Evolutionary conservation across 331 rosid genomes (phyloP), one percentile per base, ranked within the genome.

Genomic region (Saraca asoca): DNA sequence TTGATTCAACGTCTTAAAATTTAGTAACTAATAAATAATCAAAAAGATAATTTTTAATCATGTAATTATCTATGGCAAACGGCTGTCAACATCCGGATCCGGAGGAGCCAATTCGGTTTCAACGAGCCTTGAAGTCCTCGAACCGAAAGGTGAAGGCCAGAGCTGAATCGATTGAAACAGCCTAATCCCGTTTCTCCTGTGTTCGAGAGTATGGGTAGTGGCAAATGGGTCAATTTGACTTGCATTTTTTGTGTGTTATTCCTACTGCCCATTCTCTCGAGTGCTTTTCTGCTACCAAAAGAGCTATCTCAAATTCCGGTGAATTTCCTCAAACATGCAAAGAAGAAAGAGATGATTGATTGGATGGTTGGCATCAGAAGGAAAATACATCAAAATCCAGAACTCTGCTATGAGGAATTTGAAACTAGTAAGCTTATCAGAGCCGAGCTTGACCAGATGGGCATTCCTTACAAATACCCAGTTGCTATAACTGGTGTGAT

Each of bases 381-480:
- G 77, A 85, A 68, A 52, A 75, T 88, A 66, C 95, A 85, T 16
- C 88, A 88, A 74, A 79, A 88, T 73, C 95, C 92, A 10, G 88
- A 88, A 71, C 42, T 80, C 64, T 81, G 85, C 57, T 88, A 60
- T 57, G 75, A 83, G 74, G 90, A 83, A 86, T 78, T 79, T 76
- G 78, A 85, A 70, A 88, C 95, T 5, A 85, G 95, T 78, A 51
- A 82, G 72, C 78, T 86, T 8, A 68, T 89, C 38, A 86, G 88
- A 72, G 79, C 62, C 9, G 85, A 89, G 67, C 84, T 86, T 73
- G 88, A 84, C 24, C 35, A 66, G 18, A 37, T 89, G 74, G 89
- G 79, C 11, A 52, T 89, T 43, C 9, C 75, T 49, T 86, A 80
- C 69, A 75, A 78, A 62, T 58, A 85, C 81, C 95, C 89, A 48